Conservation (phyloP, 768 basidiomycete species). For the Lentinula detonsa region DNA sequence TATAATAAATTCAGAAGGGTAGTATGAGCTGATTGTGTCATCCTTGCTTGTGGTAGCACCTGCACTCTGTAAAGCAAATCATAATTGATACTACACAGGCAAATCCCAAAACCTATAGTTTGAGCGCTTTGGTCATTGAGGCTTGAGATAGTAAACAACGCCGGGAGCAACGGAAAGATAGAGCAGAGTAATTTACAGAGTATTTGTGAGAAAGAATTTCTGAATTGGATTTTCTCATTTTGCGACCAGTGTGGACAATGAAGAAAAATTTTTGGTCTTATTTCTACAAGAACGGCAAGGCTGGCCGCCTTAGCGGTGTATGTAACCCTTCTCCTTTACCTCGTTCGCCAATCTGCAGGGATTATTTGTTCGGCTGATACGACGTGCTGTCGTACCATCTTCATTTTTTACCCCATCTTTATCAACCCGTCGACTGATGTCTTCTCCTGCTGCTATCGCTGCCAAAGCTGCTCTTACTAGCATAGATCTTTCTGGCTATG, state of each 20-base stretch:
- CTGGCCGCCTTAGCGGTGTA: background rate
- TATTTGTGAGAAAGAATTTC: background rate
- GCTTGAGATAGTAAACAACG: background rate
- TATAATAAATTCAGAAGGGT: too few relatives aligned
- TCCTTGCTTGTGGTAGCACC: too few relatives aligned
- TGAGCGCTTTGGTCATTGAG: background rate
- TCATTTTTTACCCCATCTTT: background rate
- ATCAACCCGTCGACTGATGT: constrained; percentile 27
- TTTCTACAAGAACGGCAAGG: background rate
- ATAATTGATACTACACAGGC: too few relatives aligned
- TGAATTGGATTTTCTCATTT: background rate
- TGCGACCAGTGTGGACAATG: background rate
- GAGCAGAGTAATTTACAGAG: too few relatives aligned
- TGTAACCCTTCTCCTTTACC: background rate
- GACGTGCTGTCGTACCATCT: background rate
- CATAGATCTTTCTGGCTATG: constrained; percentile 80
- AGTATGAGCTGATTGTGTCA: background rate
- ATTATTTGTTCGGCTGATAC: constrained; percentile 1
- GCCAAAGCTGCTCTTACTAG: constrained; percentile 61
- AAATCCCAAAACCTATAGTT: too few relatives aligned
- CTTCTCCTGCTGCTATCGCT: constrained; percentile 57
- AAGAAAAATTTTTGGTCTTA: background rate
- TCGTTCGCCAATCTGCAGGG: constrained; percentile 1
- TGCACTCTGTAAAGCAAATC: too few relatives aligned
- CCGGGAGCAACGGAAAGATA: background rate